These are phyloP conservation scores for Nepenthes gracilis DNA, from an alignment of 148 eudicot species.

Conservation along the genomic window DNA sequence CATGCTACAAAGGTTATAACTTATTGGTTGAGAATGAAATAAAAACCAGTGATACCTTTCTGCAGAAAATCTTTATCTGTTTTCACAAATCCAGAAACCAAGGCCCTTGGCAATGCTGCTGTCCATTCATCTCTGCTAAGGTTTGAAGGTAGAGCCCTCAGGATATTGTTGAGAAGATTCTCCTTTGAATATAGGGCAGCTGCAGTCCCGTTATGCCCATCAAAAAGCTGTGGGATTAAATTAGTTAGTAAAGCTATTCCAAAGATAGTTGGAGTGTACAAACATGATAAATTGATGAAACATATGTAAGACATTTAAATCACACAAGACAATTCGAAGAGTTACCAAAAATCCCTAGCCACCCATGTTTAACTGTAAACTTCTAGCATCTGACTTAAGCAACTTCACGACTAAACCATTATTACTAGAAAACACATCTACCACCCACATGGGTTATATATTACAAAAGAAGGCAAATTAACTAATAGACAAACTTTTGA, in stretches of 20 bases:
- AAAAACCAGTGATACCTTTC: conserved; percentile 31
- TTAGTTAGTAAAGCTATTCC: neutral
- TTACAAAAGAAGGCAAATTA: too few species aligned
- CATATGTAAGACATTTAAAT: too few species aligned
- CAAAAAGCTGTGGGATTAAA: conserved; percentile 57
- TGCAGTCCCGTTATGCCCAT: conserved; percentile 94
- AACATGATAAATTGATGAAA: too few species aligned
- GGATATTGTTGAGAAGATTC: conserved; percentile 61
- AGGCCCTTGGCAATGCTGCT: conserved; percentile 76
- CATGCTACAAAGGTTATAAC: too few species aligned
- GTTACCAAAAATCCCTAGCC: neutral
- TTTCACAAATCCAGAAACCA: conserved; percentile 96
- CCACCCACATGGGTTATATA: too few species aligned
- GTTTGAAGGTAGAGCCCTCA: conserved; percentile 69
- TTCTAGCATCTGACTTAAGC: too few species aligned
- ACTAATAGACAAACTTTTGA: too few species aligned
- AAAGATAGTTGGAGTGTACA: neutral
- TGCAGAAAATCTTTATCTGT: conserved; percentile 86
- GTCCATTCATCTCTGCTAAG: conserved; percentile 89
- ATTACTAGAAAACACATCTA: too few species aligned
- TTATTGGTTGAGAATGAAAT: neutral
- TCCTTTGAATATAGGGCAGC: conserved; percentile 88
- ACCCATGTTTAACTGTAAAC: neutral
- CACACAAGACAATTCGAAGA: too few species aligned
- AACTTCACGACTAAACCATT: too few species aligned